phyloP scores from a whole-genome alignment of 129 eudicot genomes.

The Flaveria bidentis region DNA sequence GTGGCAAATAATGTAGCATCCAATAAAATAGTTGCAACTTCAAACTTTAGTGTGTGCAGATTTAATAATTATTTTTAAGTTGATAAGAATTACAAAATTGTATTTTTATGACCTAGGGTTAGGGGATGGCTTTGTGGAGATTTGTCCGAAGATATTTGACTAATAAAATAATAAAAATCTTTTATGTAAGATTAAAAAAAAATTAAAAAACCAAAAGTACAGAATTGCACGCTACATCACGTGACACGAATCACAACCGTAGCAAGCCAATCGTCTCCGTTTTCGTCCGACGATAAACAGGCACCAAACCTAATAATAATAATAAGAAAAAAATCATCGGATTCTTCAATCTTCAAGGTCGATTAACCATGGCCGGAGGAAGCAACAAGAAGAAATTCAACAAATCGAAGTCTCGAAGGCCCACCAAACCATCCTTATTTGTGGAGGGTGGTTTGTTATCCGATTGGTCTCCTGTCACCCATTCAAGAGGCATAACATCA shows the following conservation, averaged over 20 bases:
- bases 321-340: constrained; percentile 2
- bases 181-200: background rate
- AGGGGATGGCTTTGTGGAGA: no score
- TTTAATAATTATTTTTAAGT: no score
- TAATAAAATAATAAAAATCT: no score
- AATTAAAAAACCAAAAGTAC: background rate
- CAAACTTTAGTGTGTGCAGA: no score
- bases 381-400: constrained; percentile 33
- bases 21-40: no score
- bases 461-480: constrained; percentile 58
- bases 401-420: constrained; percentile 40
- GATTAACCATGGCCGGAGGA: constrained; percentile 57
- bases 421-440: constrained; percentile 44
- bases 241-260: constrained; percentile 15
- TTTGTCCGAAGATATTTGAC: background rate
- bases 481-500: constrained; percentile 50
- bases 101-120: no score
- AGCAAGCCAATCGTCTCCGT: constrained; percentile 18
- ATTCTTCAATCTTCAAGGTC: background rate
- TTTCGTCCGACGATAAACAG: constrained; percentile 15
- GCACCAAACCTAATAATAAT: background rate
- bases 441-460: constrained; percentile 74
- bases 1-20: no score
- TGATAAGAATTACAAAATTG: no score
- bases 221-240: background rate